These are phyloP conservation scores for Mariannaea sp. DNA, from an alignment of 2,329 filamentous ascomycete genomes.

Conservation along the genomic window DNA sequence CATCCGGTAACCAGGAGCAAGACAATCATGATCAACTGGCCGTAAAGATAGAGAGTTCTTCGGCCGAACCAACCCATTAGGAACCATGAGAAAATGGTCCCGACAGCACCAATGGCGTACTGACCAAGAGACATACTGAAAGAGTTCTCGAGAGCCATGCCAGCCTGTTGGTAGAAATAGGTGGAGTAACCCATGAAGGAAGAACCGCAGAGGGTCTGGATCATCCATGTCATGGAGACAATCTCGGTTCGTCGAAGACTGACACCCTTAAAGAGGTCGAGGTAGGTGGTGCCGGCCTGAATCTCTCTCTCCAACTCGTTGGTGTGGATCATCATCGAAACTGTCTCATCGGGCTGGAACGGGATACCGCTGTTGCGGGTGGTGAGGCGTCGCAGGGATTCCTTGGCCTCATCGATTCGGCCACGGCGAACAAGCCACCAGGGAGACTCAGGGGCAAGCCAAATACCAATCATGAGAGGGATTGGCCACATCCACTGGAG, in stretches of 20 bases:
- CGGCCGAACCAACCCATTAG: slow-evolving; percentile 51
- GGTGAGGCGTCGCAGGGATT: slow-evolving; percentile 47
- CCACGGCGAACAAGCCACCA: slow-evolving; percentile 55
- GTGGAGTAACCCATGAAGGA: slow-evolving; percentile 64
- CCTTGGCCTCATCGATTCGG: slow-evolving; percentile 46
- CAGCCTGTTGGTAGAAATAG: slow-evolving; percentile 52
- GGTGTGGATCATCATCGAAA: slow-evolving; percentile 59
- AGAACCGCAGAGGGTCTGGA: slow-evolving; percentile 48
- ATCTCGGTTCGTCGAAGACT: slow-evolving; percentile 54
- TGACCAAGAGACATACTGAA: slow-evolving; percentile 50
- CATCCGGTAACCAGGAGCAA: slow-evolving; percentile 51
- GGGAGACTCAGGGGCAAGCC: slow-evolving; percentile 54
- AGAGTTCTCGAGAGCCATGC: slow-evolving; percentile 45
- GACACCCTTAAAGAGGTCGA: slow-evolving; percentile 53
- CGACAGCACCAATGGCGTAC: slow-evolving; percentile 51
- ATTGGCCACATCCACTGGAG: slow-evolving; percentile 56
- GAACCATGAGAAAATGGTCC: slow-evolving; percentile 53
- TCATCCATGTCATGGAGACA: slow-evolving; percentile 50
- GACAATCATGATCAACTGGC: slow-evolving; percentile 54
- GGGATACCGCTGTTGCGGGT: slow-evolving; percentile 42
- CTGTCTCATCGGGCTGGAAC: slow-evolving; percentile 48
- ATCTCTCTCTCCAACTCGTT: slow-evolving; percentile 52
- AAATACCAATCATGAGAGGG: slow-evolving; percentile 49
- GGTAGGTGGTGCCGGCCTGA: slow-evolving; percentile 48
- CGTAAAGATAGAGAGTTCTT: slow-evolving; percentile 50